phyloP scores from a whole-genome alignment of 176 grass and related monocot species.

The Rhynchospora tenuis region DNA sequence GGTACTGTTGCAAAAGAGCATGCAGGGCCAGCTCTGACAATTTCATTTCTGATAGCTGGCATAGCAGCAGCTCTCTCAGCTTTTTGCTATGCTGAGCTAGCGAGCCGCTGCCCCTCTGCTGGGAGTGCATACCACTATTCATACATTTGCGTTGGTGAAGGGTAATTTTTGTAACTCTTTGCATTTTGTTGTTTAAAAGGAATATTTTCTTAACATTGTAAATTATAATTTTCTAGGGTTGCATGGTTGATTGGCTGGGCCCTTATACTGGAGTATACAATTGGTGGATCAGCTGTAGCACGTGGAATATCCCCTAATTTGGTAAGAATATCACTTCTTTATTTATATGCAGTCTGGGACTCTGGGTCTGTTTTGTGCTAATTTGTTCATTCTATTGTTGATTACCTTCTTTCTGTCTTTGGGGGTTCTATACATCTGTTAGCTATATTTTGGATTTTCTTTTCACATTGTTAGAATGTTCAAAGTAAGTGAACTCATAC shows the following conservation, averaged over 20 bases:
- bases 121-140: conserved; percentile 83
- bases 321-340: conserved; percentile 39
- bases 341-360: neutral
- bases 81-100: conserved; percentile 85
- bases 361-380: neutral
- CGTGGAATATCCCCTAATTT: conserved; percentile 95
- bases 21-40: conserved; percentile 60
- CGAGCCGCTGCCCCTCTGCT: conserved; percentile 75
- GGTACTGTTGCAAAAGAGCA: conserved; percentile 75
- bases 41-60: conserved; percentile 83
- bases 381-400: neutral
- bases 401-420: neutral
- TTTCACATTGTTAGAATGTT: neutral
- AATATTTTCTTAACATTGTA: neutral
- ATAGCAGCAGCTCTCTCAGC: conserved; percentile 78
- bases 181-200: neutral
- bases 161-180: conserved; percentile 38
- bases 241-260: conserved; percentile 99
- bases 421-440: conserved; percentile 20
- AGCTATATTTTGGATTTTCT: conserved; percentile 10
- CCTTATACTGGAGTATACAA: conserved; percentile 88
- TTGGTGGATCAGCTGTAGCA: conserved; percentile 94
- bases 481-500: neutral
- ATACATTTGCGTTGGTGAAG: conserved; percentile 78
- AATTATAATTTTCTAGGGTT: conserved; percentile 46